Percentiles rank a stretch among this genome's conserved stretches.
Conservation (phyloP, 805 yeast genomes). For the Candida ascalaphidarum region DNA sequence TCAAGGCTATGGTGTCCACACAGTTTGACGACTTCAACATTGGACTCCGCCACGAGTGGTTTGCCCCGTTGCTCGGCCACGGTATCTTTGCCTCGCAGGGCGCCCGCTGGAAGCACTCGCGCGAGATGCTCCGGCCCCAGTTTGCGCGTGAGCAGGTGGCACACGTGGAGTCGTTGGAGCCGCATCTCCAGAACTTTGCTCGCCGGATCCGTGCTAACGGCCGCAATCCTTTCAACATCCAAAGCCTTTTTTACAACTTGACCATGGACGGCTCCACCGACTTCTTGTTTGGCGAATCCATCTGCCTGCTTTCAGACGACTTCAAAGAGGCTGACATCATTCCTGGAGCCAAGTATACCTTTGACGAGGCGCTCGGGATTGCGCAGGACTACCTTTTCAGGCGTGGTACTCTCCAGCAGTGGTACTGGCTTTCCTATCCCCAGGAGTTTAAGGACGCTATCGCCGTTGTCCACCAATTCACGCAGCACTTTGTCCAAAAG, state of each 20-base stretch:
- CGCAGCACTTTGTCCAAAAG: slow-evolving; percentile 3
- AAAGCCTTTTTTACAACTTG: slow-evolving; percentile 21
- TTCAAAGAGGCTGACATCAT: no score
- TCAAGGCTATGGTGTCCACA: slow-evolving; percentile 9
- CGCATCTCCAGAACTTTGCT: slow-evolving; percentile 5
- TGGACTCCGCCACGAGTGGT: slow-evolving; percentile 6
- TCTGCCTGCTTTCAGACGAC: slow-evolving; percentile 2
- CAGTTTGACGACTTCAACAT: slow-evolving; percentile 9
- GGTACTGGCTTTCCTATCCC: slow-evolving; percentile 2
- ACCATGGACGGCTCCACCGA: slow-evolving; percentile 35
- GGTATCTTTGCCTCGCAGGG: slow-evolving; percentile 11
- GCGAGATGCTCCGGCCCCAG: slow-evolving; percentile 11
- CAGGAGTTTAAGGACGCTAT: no score
- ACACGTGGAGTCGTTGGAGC: slow-evolving; percentile 9
- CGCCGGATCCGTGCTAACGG: no score
- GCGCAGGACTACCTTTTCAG: slow-evolving; percentile 4
- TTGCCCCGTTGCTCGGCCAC: slow-evolving; percentile 6
- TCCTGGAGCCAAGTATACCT: slow-evolving; percentile 4
- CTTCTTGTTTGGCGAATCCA: slow-evolving; percentile 32
- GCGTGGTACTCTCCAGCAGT: slow-evolving; percentile 5
- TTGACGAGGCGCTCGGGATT: slow-evolving; percentile 4
- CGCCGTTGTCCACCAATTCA: no score
- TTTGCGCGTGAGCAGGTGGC: slow-evolving; percentile 11
- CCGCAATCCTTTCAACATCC: slow-evolving; percentile 20
- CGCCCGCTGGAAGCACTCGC: slow-evolving; percentile 9